phyloP scores from a whole-genome alignment of 768 basidiomycete species.

The Russula olivacea region DNA sequence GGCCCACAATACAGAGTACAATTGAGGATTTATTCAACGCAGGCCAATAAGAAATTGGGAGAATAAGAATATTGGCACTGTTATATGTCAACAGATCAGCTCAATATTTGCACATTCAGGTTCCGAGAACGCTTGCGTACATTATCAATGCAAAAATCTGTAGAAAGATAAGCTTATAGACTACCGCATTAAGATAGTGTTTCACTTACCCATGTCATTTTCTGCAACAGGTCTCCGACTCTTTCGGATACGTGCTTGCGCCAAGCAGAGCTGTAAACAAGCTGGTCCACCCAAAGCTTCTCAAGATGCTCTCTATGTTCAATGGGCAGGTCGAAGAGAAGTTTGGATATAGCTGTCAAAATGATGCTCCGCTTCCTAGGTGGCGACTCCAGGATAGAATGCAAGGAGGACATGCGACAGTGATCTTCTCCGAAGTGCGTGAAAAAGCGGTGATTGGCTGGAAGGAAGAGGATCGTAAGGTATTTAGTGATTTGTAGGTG shows the following conservation, averaged over 20 bases:
- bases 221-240: neutral
- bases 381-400: neutral
- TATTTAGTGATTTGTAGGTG: neutral
- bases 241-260: constrained; percentile 10
- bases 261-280: constrained; percentile 5
- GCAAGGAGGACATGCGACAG: neutral
- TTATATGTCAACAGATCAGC: neutral
- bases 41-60: neutral
- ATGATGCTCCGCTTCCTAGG: neutral
- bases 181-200: neutral
- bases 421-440: constrained; percentile 12
- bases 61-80: constrained; percentile 8
- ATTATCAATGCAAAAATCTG: constrained; percentile 1
- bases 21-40: constrained; percentile 1
- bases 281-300: neutral
- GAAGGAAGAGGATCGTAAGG: neutral
- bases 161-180: neutral
- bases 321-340: constrained; percentile 9
- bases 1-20: neutral
- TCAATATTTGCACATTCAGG: neutral
- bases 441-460: constrained; percentile 15
- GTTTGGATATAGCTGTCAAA: constrained; percentile 1
- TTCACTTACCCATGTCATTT: constrained; percentile 2
- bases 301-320: neutral
- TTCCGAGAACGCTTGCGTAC: neutral